Evolutionary conservation across 768 basidiomycete species (phyloP), one percentile per base, ranked within the genome.

Genomic region (Podaxis pistillaris): DNA sequence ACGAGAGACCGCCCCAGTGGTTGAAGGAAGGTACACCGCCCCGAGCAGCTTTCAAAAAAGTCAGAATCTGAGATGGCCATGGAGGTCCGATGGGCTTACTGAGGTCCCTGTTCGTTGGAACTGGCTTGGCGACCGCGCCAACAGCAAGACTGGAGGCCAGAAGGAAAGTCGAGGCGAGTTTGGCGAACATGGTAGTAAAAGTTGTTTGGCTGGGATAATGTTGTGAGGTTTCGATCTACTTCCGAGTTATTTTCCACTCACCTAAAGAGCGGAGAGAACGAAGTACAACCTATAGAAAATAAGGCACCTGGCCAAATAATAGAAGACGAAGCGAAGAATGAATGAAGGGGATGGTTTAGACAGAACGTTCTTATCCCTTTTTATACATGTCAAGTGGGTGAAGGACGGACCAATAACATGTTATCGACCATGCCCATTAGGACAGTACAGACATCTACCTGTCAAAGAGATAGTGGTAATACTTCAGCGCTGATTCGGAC

Each of bases 1-100:
- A 74, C 33, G 67, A 63, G 51, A 69, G 63, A 4, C 77, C 76
- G 58, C 69, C 70, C 72, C 75, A 77, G 67, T 73, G 63, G 68
- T 76, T 70, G 71, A 77, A 75, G 44, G 75, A 74, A 49, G 22
- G 30, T 37, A 37, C 24, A 15, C 36, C 24, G 2, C 30, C 30
- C 33, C 58, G 58, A 17, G 58, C 9, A 12, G n/a, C 49, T 60
- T 49, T 11, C 11, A 56, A n/a, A 40, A 22, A 13, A 3, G 4
- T 56, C 6, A 41, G 37, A 15, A 24, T 9, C 12, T 2, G 33
- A 38, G 30, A 64, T 62, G 26, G 73, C 73, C 46, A 69, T 67
- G 60, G 66, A 66, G 44, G 76, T 70, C 46, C 70, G 60, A 54
- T 67, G 2, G 67, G 69, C 71, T 76, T 15, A 77, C 78, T 57